phyloP scores from a whole-genome alignment of 495 filamentous ascomycete genomes.

The Schizothecium vesticola region DNA sequence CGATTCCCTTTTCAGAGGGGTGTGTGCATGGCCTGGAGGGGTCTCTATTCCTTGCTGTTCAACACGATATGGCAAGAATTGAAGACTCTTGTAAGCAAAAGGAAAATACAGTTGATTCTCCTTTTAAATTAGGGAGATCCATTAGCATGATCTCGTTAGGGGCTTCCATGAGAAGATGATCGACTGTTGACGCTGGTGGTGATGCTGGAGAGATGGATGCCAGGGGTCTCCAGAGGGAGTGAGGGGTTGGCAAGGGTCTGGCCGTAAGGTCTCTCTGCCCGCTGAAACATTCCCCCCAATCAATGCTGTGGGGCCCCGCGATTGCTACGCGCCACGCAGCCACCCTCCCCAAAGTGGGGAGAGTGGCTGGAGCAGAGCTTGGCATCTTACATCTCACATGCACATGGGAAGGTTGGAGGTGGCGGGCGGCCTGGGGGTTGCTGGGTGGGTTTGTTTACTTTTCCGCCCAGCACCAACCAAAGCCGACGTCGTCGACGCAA shows the following conservation, averaged over 20 bases:
- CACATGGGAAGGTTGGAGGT: neutral
- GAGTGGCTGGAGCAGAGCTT: neutral
- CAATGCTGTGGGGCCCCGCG: neutral
- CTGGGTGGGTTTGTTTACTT: conserved; percentile 21
- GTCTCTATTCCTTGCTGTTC: neutral
- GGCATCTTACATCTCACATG: neutral
- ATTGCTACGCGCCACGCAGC: neutral
- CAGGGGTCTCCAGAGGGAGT: neutral
- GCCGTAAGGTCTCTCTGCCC: neutral
- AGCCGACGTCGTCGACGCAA: neutral
- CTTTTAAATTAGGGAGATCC: neutral
- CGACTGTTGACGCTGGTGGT: neutral
- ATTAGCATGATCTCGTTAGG: neutral
- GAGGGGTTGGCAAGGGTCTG: neutral
- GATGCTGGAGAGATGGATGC: neutral
- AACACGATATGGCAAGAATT: neutral
- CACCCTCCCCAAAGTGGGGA: no score
- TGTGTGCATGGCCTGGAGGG: neutral
- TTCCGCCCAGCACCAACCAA: conserved; percentile 1
- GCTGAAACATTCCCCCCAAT: neutral
- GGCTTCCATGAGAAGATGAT: neutral
- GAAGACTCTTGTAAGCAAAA: neutral
- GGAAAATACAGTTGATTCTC: no score
- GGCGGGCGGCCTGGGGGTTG: conserved; percentile 11
- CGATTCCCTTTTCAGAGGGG: neutral